Evolutionary conservation across 768 basidiomycete genomes (phyloP).

Genomic region (Lepiota venenata): DNA sequence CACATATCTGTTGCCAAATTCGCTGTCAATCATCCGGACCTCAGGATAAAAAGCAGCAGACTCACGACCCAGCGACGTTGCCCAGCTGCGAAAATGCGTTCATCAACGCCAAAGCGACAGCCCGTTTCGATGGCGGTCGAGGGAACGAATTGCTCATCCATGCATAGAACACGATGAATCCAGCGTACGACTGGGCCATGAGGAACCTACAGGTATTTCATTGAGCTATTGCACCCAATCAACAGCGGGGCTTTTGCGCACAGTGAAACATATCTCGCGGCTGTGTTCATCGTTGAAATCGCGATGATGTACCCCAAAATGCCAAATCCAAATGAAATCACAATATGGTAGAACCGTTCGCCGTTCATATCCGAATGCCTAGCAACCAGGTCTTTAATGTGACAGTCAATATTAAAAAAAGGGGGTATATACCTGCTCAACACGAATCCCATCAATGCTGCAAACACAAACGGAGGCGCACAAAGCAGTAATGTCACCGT

Average conservation of each 20-base stretch:
- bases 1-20: conserved; percentile 44
- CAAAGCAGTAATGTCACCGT: conserved; percentile 73
- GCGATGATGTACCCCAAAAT: conserved; percentile 75
- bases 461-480: conserved; percentile 77
- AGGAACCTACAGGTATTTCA: conserved; percentile 44
- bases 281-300: conserved; percentile 64
- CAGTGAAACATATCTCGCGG: conserved; percentile 69
- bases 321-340: conserved; percentile 52
- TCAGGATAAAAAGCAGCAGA: conserved; percentile 19
- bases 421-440: conserved; percentile 36
- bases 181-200: conserved; percentile 76
- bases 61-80: conserved; percentile 79
- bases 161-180: conserved; percentile 57
- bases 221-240: neutral
- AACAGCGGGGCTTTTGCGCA: conserved; percentile 25
- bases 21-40: conserved; percentile 6
- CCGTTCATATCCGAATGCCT: conserved; percentile 75
- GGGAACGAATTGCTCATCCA: conserved; percentile 58
- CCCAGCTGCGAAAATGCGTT: conserved; percentile 83
- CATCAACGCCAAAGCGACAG: conserved; percentile 76
- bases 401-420: neutral
- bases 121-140: conserved; percentile 76
- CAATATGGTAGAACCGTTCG: conserved; percentile 76
- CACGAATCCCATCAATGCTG: conserved; percentile 55
- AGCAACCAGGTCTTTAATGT: neutral